phyloP scores from a whole-genome alignment of 805 yeast genomes.

The Saccharomycopsis capsularis region DNA sequence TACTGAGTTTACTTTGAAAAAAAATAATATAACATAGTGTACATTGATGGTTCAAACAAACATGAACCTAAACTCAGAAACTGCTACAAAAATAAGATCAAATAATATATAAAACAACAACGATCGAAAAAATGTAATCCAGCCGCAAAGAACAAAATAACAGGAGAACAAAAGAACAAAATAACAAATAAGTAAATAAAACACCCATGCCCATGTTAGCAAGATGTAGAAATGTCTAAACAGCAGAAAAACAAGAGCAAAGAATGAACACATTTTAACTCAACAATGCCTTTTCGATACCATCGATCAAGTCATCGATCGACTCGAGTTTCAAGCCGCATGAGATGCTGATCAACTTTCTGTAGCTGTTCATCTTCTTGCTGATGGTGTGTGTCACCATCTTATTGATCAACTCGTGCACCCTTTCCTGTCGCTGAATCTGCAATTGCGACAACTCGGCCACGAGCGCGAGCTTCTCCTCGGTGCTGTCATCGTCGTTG shows the following conservation, averaged over 20 bases:
- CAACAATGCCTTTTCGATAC: conserved; percentile 44
- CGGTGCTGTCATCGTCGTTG: conserved; percentile 22
- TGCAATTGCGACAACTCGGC: conserved; percentile 48
- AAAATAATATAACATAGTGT: no score
- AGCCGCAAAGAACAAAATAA: background rate
- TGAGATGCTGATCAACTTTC: conserved; percentile 66
- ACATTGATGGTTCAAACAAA: no score
- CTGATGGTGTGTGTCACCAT: conserved; percentile 38
- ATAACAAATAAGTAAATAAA: background rate
- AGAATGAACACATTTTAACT: background rate
- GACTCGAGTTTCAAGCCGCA: conserved; percentile 77
- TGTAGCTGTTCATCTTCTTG: conserved; percentile 66
- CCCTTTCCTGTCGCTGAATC: conserved; percentile 37
- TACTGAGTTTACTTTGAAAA: no score
- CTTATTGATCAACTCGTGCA: conserved; percentile 46
- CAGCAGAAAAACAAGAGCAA: background rate
- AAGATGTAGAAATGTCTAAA: no score
- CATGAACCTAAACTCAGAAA: no score
- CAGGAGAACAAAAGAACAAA: background rate
- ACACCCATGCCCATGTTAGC: background rate
- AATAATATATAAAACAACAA: no score
- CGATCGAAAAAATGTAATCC: background rate
- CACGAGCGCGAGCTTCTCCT: conserved; percentile 28
- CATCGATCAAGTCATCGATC: conserved; percentile 74
- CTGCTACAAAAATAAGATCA: no score